phyloP scores from a whole-genome alignment of 495 filamentous ascomycete species.

The Penicillium lagena region DNA sequence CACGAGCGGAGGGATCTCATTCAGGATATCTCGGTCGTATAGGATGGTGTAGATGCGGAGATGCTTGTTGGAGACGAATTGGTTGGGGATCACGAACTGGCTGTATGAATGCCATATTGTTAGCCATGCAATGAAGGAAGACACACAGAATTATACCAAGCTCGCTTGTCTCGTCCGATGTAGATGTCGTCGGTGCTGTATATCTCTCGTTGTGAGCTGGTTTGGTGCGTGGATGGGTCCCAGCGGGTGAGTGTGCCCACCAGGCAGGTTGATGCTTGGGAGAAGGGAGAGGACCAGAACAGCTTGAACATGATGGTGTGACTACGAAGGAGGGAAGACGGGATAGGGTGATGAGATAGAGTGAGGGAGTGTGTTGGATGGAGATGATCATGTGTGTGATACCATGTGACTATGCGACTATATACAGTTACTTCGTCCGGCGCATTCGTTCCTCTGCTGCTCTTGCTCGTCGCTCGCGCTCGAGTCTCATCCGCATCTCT shows the following conservation, averaged over 20 bases:
- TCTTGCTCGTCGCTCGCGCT: conserved; percentile 74
- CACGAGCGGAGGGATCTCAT: conserved; percentile 40
- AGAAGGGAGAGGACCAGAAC: background rate
- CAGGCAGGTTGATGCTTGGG: background rate
- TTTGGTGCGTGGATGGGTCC: conserved; percentile 7
- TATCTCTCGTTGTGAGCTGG: conserved; percentile 8
- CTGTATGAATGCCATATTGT: conserved; percentile 17
- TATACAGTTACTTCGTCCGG: conserved; percentile 43
- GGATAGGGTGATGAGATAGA: background rate
- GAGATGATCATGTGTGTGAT: background rate
- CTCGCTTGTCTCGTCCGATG: conserved; percentile 30
- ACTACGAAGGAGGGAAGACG: background rate
- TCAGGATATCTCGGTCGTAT: conserved; percentile 32
- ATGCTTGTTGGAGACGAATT: conserved; percentile 49
- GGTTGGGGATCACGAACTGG: conserved; percentile 33
- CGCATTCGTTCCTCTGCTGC: conserved; percentile 83
- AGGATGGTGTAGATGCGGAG: conserved; percentile 56
- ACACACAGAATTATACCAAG: background rate
- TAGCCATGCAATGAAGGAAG: background rate
- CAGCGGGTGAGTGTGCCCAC: conserved; percentile 23
- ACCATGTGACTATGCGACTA: background rate
- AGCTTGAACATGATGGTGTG: background rate
- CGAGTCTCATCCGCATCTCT: conserved; percentile 73
- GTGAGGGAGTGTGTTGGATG: background rate
- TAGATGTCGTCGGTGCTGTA: conserved; percentile 25